Conservation (phyloP, 2,329 filamentous ascomycete species). For the Curvularia hawaiiensis region DNA sequence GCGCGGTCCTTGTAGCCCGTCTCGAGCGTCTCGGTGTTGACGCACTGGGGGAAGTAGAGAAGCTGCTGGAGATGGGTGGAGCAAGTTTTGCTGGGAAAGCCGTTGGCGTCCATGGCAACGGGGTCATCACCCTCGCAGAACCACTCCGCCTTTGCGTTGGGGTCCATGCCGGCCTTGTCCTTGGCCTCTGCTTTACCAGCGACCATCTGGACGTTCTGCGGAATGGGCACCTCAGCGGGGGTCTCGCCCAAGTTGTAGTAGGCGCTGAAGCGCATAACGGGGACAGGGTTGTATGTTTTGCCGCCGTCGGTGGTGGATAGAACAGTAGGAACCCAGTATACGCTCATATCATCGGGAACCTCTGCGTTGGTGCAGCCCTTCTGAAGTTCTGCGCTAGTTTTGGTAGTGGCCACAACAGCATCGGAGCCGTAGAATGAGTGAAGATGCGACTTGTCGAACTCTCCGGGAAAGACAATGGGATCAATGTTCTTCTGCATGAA, state of each 20-base stretch:
- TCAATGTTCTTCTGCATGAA: constrained; percentile 56
- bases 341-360: constrained; percentile 55
- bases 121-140: constrained; percentile 35
- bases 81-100: constrained; percentile 47
- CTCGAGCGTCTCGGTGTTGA: constrained; percentile 46
- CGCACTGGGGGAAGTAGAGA: constrained; percentile 53
- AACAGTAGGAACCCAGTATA: constrained; percentile 55
- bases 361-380: constrained; percentile 52
- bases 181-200: constrained; percentile 50
- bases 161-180: constrained; percentile 23
- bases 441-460: constrained; percentile 49
- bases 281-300: constrained; percentile 42
- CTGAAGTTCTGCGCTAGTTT: constrained; percentile 48
- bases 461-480: constrained; percentile 50
- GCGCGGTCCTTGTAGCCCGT: constrained; percentile 43
- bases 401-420: constrained; percentile 48
- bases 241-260: constrained; percentile 54
- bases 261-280: constrained; percentile 50
- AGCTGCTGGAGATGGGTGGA: constrained; percentile 53
- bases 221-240: constrained; percentile 53
- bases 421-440: constrained; percentile 55
- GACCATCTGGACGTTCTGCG: constrained; percentile 51
- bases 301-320: constrained; percentile 45
- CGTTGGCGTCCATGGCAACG: constrained; percentile 28
- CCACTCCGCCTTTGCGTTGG: constrained; percentile 34